phyloP scores from a whole-genome alignment of 768 basidiomycete species.

The Leccinum rimulosum region DNA sequence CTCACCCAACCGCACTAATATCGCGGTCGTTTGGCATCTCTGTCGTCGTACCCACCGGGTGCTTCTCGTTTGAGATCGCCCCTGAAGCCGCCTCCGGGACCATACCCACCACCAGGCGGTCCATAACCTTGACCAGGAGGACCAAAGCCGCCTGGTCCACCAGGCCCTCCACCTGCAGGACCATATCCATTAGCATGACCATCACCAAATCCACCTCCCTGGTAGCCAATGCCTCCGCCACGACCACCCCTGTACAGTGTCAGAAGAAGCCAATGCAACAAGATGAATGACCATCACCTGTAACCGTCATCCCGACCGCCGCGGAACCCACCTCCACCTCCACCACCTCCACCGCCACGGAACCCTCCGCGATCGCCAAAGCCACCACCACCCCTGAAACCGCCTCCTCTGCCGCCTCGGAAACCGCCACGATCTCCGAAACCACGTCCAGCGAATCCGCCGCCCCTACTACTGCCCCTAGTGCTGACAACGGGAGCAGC shows the following conservation, averaged over 20 bases:
- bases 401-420: conserved; percentile 43
- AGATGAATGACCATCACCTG: conserved; percentile 37
- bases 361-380: conserved; percentile 39
- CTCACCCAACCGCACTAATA: conserved; percentile 54
- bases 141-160: conserved; percentile 45
- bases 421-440: conserved; percentile 36
- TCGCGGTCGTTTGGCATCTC: conserved; percentile 78
- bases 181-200: conserved; percentile 53
- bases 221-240: conserved; percentile 71
- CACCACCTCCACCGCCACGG: conserved; percentile 40
- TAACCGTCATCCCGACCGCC: conserved; percentile 46
- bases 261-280: conserved; percentile 11
- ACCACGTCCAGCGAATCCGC: conserved; percentile 44
- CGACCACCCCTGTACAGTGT: conserved; percentile 51
- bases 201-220: conserved; percentile 58
- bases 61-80: conserved; percentile 75
- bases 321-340: conserved; percentile 39
- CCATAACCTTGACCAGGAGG: conserved; percentile 39
- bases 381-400: conserved; percentile 47
- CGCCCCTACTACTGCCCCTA: conserved; percentile 30
- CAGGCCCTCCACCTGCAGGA: conserved; percentile 42
- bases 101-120: conserved; percentile 45
- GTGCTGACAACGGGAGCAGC: conserved; percentile 28
- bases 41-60: conserved; percentile 77
- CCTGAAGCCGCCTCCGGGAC: conserved; percentile 54